Base-by-base conservation (phyloP, 805 yeast species). In the Candida sphagnicola region DNA sequence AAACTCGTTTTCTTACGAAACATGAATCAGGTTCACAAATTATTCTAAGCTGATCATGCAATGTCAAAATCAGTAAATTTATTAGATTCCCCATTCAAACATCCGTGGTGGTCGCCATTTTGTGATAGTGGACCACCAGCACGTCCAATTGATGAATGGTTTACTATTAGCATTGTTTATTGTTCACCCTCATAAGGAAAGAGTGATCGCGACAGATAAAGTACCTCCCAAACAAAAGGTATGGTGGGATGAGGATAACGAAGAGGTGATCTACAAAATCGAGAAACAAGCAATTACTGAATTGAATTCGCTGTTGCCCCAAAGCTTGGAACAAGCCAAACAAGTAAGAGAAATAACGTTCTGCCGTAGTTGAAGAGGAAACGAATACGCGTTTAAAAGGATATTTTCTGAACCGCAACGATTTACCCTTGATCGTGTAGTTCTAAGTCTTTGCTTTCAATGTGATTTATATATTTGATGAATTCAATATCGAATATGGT, bases 221-320 rank as follows among this genome's bases (percentile, higher is more conserved):
- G 70, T 67, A 3, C 69, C 70, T 3, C 69, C 69, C 2, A 70
- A 65, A 43, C 70, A 65, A 41, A 31, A 45, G 28, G 51, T 46
- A 10, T 67, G 72, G 73, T 53, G 56, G 53, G 50, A 50, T 19
- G 41, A 35, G 5, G 29, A 35, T 4, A 23, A 38, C 3, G 39
- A 41, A n/a, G 34, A 35, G 8, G 24, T 31, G 15, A 39, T 47
- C 33, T 16, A 10, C 34, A 5, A 31, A 15, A n/a, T 5, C 6
- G 12, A 5, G 6, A 32, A 32, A 26, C 17, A 28, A 17, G 34
- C 34, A n/a, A 39, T 43, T 19, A 18, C 18, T 12, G 8, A 35
- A n/a, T 41, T 44, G 26, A 38, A 39, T 16, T 12, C 32, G 10
- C 36, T 18, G 8, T 45, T 49, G 53, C 62, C 61, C 8, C 40